phyloP scores from a whole-genome alignment of 2,329 filamentous ascomycete genomes.

The Aureobasidium melanogenum region DNA sequence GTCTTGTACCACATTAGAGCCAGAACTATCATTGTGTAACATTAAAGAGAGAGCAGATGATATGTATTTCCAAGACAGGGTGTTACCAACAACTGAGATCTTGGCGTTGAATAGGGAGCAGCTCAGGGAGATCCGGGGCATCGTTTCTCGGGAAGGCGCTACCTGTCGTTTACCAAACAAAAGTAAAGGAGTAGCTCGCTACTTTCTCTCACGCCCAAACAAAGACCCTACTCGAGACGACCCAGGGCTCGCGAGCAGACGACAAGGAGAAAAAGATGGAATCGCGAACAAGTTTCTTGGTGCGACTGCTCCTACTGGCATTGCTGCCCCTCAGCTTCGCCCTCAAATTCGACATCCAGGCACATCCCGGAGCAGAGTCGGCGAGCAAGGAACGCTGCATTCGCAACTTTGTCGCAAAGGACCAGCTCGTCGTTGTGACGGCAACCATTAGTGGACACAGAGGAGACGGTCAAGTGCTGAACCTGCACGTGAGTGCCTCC shows the following conservation, averaged over 20 bases:
- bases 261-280: constrained; percentile 16
- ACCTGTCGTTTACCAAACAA: constrained; percentile 3
- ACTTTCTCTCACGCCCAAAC: neutral
- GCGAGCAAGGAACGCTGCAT: constrained; percentile 75
- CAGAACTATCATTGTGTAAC: neutral
- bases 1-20: no score
- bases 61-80: neutral
- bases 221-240: no score
- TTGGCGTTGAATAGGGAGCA: neutral
- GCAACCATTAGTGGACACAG: constrained; percentile 75
- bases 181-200: neutral
- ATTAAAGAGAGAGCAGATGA: neutral
- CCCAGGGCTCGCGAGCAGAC: neutral
- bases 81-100: neutral
- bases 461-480: constrained; percentile 86
- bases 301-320: constrained; percentile 24
- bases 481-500: constrained; percentile 71
- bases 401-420: constrained; percentile 86
- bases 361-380: constrained; percentile 54
- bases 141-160: neutral
- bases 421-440: constrained; percentile 92
- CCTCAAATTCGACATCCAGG: constrained; percentile 87
- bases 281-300: constrained; percentile 12
- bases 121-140: neutral
- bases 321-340: constrained; percentile 45